Base-by-base conservation (phyloP, 2,329 filamentous ascomycete genomes). In the Aureobasidium sp. region DNA sequence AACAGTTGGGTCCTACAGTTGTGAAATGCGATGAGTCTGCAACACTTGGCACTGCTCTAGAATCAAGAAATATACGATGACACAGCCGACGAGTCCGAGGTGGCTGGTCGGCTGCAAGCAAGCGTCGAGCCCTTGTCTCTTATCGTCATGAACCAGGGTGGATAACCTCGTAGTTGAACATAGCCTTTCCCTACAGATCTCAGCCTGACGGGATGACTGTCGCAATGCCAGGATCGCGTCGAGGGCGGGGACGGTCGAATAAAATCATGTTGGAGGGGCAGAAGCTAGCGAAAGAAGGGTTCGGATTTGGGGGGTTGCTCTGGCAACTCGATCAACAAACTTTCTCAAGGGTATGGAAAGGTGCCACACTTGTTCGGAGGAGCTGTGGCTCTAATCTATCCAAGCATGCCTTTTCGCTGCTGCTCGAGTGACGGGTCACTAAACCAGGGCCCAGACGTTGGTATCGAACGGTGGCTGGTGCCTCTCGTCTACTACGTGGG, bases 391-490 rank as follows among this genome's bases (percentile, higher is more conserved):
- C 57, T 31, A 60, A 60, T 60, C 42, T 60, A 60, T 60, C 57
- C 57, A 58, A 47, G 44, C 57, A 60, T 60, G 57, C 57, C 57
- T 60, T 39, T 58, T 48, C 54, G 9, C 45, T 50, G 33, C 53
- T 45, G 53, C 39, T 47, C 57, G 19, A 22, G 57, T 45, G 57
- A 60, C 57, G 33, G 44, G 17, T 50, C 57, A 50, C 40, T 50
- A 50, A 24, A 40, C 17, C 57, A 59, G 45, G 57, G 57, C 29
- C 57, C 27, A 60, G 57, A 50, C 57, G 57, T 60, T 60, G 57
- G 35, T 50, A 40, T 40, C 57, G 24, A 60, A 60, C 57, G 57
- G 57, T 60, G 57, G 57, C 57, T 60, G 57, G 57, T 60, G 57
- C 45, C 45, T 39, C n/a, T 50, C 5, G 31, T n/a, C 24, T n/a